phyloP scores from a whole-genome alignment of 2,329 filamentous ascomycete species.

The Exophiala calicioides region DNA sequence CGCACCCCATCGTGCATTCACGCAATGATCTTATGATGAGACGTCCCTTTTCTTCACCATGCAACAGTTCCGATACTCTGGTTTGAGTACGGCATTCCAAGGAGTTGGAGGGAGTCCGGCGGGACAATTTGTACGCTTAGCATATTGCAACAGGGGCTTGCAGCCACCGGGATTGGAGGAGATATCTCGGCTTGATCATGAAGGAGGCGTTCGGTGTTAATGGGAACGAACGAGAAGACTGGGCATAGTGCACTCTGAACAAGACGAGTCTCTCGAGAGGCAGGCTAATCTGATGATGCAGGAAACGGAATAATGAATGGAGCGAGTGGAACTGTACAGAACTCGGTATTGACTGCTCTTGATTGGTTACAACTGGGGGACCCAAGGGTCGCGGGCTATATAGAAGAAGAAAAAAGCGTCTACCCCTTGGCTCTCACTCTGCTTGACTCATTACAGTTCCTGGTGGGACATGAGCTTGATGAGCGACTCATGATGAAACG shows the following conservation, averaged over 20 bases:
- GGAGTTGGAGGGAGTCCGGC: conserved; percentile 12
- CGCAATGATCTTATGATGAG: conserved; percentile 25
- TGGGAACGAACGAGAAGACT: conserved; percentile 1
- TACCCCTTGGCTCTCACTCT: background rate
- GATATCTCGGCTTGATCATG: conserved; percentile 6
- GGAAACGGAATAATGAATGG: conserved; percentile 13
- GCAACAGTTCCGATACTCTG: conserved; percentile 15
- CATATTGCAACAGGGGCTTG: conserved; percentile 16
- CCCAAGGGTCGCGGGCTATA: conserved; percentile 14
- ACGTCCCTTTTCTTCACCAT: conserved; percentile 15
- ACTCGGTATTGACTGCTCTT: conserved; percentile 4
- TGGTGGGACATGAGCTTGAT: too few relatives aligned
- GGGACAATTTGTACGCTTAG: conserved; percentile 22
- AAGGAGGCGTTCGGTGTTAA: conserved; percentile 19
- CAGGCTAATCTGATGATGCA: too few relatives aligned
- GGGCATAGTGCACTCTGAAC: background rate
- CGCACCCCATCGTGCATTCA: background rate
- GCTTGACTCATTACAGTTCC: background rate
- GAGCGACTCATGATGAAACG: background rate
- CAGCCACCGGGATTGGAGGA: conserved; percentile 11
- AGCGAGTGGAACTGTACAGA: conserved; percentile 18
- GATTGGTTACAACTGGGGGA: conserved; percentile 5
- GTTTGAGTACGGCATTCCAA: conserved; percentile 11
- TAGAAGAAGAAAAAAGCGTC: conserved; percentile 23
- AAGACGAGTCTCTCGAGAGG: background rate